Base-by-base conservation (phyloP, 1,284 basidiomycete species). In the Trichosporon sp. region DNA sequence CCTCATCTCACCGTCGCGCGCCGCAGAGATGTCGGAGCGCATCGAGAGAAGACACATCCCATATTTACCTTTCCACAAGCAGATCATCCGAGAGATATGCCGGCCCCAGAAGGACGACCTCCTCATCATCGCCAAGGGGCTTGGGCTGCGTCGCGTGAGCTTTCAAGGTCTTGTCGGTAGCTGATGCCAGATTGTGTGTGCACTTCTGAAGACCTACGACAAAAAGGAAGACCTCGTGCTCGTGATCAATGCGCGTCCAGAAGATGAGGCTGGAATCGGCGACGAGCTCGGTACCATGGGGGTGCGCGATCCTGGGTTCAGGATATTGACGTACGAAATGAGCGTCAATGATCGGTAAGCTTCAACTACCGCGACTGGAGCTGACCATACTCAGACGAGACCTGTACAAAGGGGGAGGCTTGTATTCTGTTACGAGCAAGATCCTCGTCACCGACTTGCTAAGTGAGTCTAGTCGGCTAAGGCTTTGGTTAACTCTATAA, bases 381-480 rank as follows among this genome's bases (percentile, higher is more conserved):
- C 74, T 66, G 26, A 37, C 35, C 31, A 26, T 4, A 26, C 26
- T 26, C 80, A 96, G 94, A 77, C 91, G 93, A 84, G 89, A 89
- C 65, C 80, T 97, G 69, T 98, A 97, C 84, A 91, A 91, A 76
- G 87, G 88, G 71, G 95, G 95, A 2, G 94, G 97, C 1, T 86
- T 99, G 4, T 87, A 98, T 67, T 94, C 93, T 10, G 91, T 98
- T 48, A 99, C 96, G 0, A 95, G 93, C 38, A 90, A 93, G 32
- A 98, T 99, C 75, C 86, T 99, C 32, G 92, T 96, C 61, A 94
- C 96, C 67, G 97, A 99, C 81, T 92, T 99, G 90, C 85, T 99
- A 86, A 93, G 83, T 84, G 67, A 67, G 81, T 10, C 10, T 11
- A 10, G 0, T 1, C 3, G 26, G 4, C 16, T 26, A 26, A 26